phyloP scores from a whole-genome alignment of 2,329 filamentous ascomycete genomes.

The Colletotrichum horii region DNA sequence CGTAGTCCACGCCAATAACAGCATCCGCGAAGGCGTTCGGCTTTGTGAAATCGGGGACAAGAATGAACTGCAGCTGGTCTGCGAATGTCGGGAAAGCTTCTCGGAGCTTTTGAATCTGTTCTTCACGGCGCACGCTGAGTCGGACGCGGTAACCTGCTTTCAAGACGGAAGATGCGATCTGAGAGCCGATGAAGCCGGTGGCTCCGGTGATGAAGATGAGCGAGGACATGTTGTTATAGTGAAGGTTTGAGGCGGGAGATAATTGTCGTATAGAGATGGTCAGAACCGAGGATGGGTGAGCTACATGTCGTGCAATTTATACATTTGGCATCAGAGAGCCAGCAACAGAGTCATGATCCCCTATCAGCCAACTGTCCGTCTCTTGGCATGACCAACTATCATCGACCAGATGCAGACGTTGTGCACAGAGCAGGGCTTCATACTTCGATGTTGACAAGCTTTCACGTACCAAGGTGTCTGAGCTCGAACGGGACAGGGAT shows the following conservation, averaged over 20 bases:
- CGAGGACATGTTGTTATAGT: background rate
- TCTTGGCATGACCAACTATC: background rate
- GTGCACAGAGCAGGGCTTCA: background rate
- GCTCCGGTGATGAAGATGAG: constrained; percentile 12
- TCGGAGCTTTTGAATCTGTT: background rate
- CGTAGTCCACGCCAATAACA: background rate
- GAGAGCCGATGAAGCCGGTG: constrained; percentile 9
- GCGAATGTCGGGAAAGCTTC: background rate
- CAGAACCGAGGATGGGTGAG: background rate
- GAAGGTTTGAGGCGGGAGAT: background rate
- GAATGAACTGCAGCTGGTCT: background rate
- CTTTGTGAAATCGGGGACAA: background rate
- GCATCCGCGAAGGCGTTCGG: background rate
- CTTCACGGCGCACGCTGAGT: background rate
- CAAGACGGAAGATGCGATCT: background rate
- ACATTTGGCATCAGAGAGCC: background rate
- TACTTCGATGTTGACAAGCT: background rate
- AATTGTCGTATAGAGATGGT: background rate
- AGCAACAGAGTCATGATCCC: background rate
- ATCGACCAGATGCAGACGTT: background rate
- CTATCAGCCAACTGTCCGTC: background rate
- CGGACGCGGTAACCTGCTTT: constrained; percentile 2
- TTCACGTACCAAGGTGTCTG: background rate
- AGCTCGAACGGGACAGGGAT: background rate
- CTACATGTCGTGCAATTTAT: background rate